phyloP scores from a whole-genome alignment of 768 basidiomycete species.

The Phanerodontia chrysosporium region DNA sequence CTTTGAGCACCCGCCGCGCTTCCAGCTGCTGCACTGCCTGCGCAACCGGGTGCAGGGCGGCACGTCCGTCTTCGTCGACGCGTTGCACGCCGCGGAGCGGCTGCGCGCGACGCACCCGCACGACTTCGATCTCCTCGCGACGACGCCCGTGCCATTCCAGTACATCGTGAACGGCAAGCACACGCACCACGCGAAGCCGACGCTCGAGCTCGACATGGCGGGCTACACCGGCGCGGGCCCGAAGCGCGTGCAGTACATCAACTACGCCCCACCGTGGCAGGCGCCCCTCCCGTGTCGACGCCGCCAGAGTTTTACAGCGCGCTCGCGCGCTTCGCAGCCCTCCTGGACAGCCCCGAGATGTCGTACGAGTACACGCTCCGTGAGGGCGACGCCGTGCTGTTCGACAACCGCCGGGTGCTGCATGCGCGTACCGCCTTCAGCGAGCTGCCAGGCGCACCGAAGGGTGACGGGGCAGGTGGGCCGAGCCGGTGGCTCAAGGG shows the following conservation, averaged over 20 bases:
- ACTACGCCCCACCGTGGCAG: constrained; percentile 95
- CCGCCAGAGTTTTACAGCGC: constrained; percentile 58
- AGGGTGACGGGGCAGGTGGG: constrained; percentile 34
- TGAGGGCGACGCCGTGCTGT: constrained; percentile 85
- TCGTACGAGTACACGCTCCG: constrained; percentile 61
- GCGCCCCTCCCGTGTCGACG: constrained; percentile 63
- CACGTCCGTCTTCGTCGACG: constrained; percentile 82
- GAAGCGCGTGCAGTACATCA: constrained; percentile 56
- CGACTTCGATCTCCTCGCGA: constrained; percentile 55
- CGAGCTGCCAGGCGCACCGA: constrained; percentile 22
- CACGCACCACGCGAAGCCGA: constrained; percentile 66
- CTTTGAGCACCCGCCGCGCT: constrained; percentile 86
- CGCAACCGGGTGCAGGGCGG: constrained; percentile 83
- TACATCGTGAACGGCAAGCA: constrained; percentile 91
- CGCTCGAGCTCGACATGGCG: constrained; percentile 54
- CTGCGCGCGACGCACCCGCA: constrained; percentile 44
- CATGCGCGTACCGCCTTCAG: constrained; percentile 84
- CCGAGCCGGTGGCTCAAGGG: constrained; percentile 89
- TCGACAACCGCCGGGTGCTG: constrained; percentile 87
- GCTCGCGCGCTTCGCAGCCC: constrained; percentile 52
- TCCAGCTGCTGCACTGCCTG: constrained; percentile 89
- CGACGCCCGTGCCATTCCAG: constrained; percentile 75
- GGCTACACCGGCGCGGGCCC: constrained; percentile 14
- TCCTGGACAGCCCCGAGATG: constrained; percentile 49
- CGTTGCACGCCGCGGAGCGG: constrained; percentile 54